Evolutionary conservation across 2,329 filamentous ascomycete species (phyloP), one percentile per base, ranked within the genome.

Genomic region (Botrytis galanthina): DNA sequence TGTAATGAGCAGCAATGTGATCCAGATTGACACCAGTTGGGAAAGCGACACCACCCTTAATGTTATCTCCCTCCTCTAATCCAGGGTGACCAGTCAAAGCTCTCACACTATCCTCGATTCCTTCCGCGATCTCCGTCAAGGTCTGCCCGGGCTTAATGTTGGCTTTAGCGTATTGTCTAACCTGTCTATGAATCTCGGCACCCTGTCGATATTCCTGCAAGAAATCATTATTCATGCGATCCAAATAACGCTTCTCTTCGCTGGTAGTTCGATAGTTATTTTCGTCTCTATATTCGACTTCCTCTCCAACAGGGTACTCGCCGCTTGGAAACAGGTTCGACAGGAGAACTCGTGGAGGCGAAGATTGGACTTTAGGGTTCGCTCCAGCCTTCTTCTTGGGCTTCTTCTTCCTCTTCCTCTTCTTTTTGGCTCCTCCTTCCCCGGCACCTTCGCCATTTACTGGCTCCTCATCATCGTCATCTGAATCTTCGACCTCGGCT

Each of bases 131-230:
- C 82, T 94, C 91, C 4, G 91, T 94, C 80, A 97, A 84, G 10
- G 87, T 89, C 86, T 93, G 91, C 66, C 94, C 94, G 0, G 94
- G 94, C 85, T 92, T 92, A 80, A 96, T 93, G 80, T 87, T 91
- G 81, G 91, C 91, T 83, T 93, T 91, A 5, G 92, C 93, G 87
- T 92, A 95, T 82, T 94, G 91, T 69, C 94, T 91, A 73, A 96
- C 93, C 81, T 97, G 92, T 73, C 94, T 90, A 82, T 97, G 94
- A n/a, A 93, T 89, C 83, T 97, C 93, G n/a, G 93, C 93, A 64
- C 90, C 93, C 79, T 95, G 89, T 75, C 94, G 91, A 82, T 95
- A 97, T 80, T 97, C 93, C 75, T 87, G 86, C 70, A 97, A 83
- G 84, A 93, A 95, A 76, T 95, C 91, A 78, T 89, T 90, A 82